A percentile compares a stretch with the other conserved stretches of the same genome.
phyloP scores from a whole-genome alignment of 257 asterid species.

The Solanum paucissectum region DNA sequence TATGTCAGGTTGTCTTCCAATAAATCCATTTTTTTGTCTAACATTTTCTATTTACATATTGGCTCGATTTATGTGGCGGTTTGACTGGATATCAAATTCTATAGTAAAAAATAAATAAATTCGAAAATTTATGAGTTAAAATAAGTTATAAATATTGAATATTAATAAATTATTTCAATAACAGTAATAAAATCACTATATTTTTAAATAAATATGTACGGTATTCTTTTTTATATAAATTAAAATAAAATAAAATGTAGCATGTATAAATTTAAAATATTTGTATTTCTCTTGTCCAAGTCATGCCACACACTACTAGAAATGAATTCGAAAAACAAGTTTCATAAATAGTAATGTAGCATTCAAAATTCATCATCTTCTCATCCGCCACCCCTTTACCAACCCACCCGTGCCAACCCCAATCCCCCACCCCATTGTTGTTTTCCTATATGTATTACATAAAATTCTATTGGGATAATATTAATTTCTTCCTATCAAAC shows the following conservation, averaged over 20 bases:
- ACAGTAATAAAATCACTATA: too few species aligned
- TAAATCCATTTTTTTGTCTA: neutral
- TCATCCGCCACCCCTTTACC: too few species aligned
- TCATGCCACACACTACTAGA: neutral
- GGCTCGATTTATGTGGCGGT: neutral
- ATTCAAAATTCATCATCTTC: neutral
- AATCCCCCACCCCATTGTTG: too few species aligned
- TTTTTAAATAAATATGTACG: neutral
- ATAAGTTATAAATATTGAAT: neutral
- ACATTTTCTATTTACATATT: neutral
- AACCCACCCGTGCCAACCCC: too few species aligned
- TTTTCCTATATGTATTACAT: too few species aligned
- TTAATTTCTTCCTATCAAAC: too few species aligned
- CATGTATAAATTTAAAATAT: neutral
- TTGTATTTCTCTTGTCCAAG: neutral
- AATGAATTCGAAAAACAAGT: too few species aligned
- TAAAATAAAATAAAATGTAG: neutral
- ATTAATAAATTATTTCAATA: too few species aligned
- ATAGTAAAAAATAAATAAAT: neutral
- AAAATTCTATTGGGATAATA: too few species aligned
- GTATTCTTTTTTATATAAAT: neutral
- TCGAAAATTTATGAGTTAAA: neutral
- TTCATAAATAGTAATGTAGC: too few species aligned
- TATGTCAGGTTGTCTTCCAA: neutral
- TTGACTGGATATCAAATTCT: neutral